phyloP scores from a whole-genome alignment of 768 basidiomycete species.

The Collybiopsis luxurians region DNA sequence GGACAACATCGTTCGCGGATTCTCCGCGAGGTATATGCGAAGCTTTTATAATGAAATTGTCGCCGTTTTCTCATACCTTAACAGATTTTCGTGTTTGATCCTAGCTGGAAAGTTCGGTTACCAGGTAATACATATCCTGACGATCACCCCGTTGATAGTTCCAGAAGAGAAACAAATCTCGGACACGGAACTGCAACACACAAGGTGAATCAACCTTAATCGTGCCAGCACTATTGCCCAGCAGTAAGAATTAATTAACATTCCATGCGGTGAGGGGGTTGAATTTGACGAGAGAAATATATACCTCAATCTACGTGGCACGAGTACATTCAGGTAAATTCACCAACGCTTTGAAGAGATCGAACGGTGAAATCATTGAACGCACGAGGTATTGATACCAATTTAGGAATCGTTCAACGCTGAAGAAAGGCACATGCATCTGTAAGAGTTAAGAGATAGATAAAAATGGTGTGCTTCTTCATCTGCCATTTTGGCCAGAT shows the following conservation, averaged over 20 bases:
- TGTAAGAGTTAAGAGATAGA: not conserved
- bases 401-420: not conserved
- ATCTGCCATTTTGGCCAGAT: not conserved
- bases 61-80: too few relatives aligned
- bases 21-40: not conserved
- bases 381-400: not conserved
- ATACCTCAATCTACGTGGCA: not conserved
- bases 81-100: too few relatives aligned
- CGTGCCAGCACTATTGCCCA: not conserved
- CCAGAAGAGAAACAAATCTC: not conserved
- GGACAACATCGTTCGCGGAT: constrained; percentile 12
- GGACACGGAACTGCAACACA: not conserved
- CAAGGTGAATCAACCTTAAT: not conserved
- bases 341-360: not conserved
- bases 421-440: not conserved
- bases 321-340: not conserved
- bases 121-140: too few relatives aligned
- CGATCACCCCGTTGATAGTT: too few relatives aligned
- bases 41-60: not conserved
- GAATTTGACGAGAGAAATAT: constrained; percentile 1
- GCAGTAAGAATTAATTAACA: not conserved
- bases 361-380: not conserved
- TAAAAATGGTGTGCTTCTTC: not conserved
- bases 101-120: too few relatives aligned
- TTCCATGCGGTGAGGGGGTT: not conserved